These are phyloP conservation scores for Nemania sp. DNA, from an alignment of 2,329 filamentous ascomycete species.

Conservation along the genomic window DNA sequence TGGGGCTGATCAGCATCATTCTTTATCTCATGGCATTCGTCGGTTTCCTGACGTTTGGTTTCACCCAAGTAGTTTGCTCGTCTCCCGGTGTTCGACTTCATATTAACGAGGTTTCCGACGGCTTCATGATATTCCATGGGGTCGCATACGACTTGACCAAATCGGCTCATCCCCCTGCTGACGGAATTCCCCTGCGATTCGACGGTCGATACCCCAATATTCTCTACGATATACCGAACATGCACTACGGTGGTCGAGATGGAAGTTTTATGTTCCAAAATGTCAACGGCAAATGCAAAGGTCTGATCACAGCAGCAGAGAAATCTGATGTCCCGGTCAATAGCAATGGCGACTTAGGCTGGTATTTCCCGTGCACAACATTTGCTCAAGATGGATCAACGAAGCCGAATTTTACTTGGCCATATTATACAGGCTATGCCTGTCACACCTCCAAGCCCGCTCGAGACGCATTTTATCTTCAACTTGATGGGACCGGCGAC, in stretches of 20 bases:
- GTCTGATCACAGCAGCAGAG: constrained; percentile 72
- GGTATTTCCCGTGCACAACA: constrained; percentile 93
- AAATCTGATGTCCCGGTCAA: constrained; percentile 81
- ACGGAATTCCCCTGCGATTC: constrained; percentile 66
- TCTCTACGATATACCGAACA: constrained; percentile 74
- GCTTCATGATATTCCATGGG: constrained; percentile 97
- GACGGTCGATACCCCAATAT: constrained; percentile 69
- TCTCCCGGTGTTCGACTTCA: constrained; percentile 71
- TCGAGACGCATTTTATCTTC: constrained; percentile 74
- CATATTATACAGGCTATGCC: constrained; percentile 80
- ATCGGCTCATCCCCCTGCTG: constrained; percentile 78
- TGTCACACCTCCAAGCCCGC: constrained; percentile 79
- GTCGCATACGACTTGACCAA: constrained; percentile 79
- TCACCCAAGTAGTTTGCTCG: constrained; percentile 85
- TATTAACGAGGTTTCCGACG: constrained; percentile 76
- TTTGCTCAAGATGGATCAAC: constrained; percentile 94
- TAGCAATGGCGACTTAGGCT: constrained; percentile 72
- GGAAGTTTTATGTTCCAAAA: constrained; percentile 98
- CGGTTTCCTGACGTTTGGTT: constrained; percentile 95
- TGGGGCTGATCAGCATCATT: constrained; percentile 94
- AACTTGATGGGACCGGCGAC: constrained; percentile 71
- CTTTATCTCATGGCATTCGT: constrained; percentile 83
- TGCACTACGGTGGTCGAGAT: constrained; percentile 84
- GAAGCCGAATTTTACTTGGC: constrained; percentile 70
- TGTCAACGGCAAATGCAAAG: constrained; percentile 96